A percentile compares a stretch with the other conserved stretches of the same genome.
Evolutionary conservation across 441 rosid genomes (phyloP).

Genomic region (Eutrema salsugineum): DNA sequence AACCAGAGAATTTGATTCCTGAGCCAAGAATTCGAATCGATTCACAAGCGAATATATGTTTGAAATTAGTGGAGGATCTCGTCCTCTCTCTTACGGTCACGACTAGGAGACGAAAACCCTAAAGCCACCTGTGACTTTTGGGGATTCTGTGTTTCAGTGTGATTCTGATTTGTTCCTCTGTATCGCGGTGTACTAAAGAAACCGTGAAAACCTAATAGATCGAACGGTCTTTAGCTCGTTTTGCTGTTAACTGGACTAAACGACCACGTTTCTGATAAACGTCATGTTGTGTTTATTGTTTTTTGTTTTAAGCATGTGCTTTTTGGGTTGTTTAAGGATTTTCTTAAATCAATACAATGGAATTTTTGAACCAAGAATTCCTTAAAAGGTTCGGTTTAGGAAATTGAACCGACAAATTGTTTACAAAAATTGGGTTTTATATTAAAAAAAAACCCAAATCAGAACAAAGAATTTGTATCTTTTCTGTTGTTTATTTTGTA

Average conservation of each 20-base stretch:
- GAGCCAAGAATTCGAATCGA: constrained; percentile 10
- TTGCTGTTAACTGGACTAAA: neutral
- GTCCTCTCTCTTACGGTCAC: constrained; percentile 18
- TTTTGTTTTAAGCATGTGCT: too few relatives aligned
- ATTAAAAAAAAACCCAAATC: too few relatives aligned
- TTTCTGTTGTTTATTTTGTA: too few relatives aligned
- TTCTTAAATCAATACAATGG: too few relatives aligned
- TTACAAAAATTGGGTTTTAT: too few relatives aligned
- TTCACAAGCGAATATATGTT: neutral
- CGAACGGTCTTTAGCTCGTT: constrained; percentile 1
- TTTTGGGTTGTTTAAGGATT: too few relatives aligned
- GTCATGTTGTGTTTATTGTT: neutral
- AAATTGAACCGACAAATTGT: too few relatives aligned
- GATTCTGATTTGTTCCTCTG: neutral
- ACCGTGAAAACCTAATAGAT: neutral
- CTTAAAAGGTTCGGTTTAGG: too few relatives aligned
- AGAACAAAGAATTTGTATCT: too few relatives aligned
- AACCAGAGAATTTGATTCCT: neutral
- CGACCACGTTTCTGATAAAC: neutral
- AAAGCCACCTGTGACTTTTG: constrained; percentile 22
- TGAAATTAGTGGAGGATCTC: constrained; percentile 24
- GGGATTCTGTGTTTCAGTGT: constrained; percentile 7
- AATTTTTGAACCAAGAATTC: too few relatives aligned
- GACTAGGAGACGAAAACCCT: constrained; percentile 27
- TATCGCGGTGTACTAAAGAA: neutral